Conservation (phyloP, 2,329 filamentous ascomycete species). For the Daldinia sp. region DNA sequence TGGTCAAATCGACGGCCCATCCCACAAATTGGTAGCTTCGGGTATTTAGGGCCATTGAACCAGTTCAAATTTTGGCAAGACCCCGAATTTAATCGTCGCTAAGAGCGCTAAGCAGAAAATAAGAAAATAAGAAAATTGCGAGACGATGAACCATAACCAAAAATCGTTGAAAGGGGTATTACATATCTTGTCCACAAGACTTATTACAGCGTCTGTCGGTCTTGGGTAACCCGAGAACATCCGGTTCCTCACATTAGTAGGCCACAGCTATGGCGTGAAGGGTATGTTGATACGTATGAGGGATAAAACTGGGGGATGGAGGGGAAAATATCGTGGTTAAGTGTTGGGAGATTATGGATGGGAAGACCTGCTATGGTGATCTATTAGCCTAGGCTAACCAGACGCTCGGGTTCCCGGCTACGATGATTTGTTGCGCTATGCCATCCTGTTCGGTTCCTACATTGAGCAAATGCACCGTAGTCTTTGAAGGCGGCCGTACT, state of each 20-base stretch:
- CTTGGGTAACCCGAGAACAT: conserved; percentile 17
- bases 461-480: conserved; percentile 22
- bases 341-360: conserved; percentile 16
- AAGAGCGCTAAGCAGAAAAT: conserved; percentile 35
- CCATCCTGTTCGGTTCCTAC: conserved; percentile 13
- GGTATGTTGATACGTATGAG: conserved; percentile 4
- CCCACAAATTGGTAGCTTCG: conserved; percentile 39
- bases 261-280: not conserved
- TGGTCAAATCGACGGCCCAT: conserved; percentile 33
- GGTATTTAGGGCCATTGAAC: conserved; percentile 35
- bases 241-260: conserved; percentile 13
- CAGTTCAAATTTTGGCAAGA: conserved; percentile 25
- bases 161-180: conserved; percentile 14
- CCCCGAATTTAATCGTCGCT: conserved; percentile 35
- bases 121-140: conserved; percentile 19
- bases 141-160: conserved; percentile 15
- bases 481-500: conserved; percentile 7
- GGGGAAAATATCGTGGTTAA: not conserved
- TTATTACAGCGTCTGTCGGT: conserved; percentile 4
- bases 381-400: conserved; percentile 28
- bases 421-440: conserved; percentile 15
- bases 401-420: conserved; percentile 26
- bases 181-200: conserved; percentile 12
- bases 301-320: conserved; percentile 3
- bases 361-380: conserved; percentile 3